phyloP scores from a whole-genome alignment of 768 basidiomycete species.

The Sarcomyxa edulis region DNA sequence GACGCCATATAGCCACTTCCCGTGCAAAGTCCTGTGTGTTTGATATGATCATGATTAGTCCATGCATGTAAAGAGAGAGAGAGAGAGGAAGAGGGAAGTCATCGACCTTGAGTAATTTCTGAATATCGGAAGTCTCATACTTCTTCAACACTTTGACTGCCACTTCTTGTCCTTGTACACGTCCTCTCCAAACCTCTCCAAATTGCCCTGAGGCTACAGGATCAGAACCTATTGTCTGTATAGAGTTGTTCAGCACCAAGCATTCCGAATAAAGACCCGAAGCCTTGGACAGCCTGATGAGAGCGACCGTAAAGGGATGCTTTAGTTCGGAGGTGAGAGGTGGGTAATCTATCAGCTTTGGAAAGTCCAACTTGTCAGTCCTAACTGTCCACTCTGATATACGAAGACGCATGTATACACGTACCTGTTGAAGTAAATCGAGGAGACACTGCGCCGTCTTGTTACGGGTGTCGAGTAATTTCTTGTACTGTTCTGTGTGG shows the following conservation, averaged over 20 bases:
- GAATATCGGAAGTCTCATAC: not conserved
- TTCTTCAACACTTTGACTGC: conserved; percentile 7
- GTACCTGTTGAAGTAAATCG: conserved; percentile 2
- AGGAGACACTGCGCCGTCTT: not conserved
- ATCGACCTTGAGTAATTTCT: not conserved
- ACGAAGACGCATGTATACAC: not conserved
- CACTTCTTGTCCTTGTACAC: conserved; percentile 1
- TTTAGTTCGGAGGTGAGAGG: not conserved
- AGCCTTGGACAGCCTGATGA: conserved; percentile 1
- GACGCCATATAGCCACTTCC: conserved; percentile 29
- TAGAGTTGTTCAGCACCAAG: not conserved
- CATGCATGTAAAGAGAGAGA: not conserved
- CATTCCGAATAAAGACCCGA: conserved; percentile 5
- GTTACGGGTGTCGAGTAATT: not conserved
- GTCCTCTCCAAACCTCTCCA: conserved; percentile 6
- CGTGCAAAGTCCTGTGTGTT: no score
- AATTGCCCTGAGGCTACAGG: not conserved
- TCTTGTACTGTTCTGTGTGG: not conserved
- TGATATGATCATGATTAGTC: conserved; percentile 9
- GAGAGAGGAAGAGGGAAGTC: not conserved
- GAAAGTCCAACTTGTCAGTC: not conserved
- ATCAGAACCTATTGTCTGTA: not conserved
- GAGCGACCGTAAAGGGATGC: not conserved
- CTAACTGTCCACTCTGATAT: not conserved
- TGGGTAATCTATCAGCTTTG: conserved; percentile 2